Percentiles rank a stretch among this genome's conserved stretches.
Conservation (phyloP, 768 basidiomycete genomes). For the Podaxis pistillaris region DNA sequence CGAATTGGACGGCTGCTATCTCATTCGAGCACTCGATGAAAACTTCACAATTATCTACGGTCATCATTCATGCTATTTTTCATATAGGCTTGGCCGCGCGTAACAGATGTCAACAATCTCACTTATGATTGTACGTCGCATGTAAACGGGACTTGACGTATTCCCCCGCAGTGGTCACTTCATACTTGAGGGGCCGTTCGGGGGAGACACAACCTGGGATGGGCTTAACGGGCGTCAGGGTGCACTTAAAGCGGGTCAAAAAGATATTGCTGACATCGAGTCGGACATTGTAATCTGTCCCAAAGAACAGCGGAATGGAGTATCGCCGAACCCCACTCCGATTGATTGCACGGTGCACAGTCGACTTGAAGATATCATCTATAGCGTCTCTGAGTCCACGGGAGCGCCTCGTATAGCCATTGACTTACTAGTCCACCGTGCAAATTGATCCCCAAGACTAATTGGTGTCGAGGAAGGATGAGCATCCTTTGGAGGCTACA, state of each 20-base stretch:
- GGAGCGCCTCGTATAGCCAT: neutral
- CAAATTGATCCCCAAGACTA: conserved; percentile 84
- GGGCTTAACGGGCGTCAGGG: conserved; percentile 33
- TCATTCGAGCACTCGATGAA: neutral
- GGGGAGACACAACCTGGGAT: conserved; percentile 49
- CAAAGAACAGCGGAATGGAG: conserved; percentile 89
- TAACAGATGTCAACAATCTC: neutral
- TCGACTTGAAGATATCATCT: conserved; percentile 92
- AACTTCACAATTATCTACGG: neutral
- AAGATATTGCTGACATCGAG: conserved; percentile 55
- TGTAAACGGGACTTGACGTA: conserved; percentile 75
- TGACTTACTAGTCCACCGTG: conserved; percentile 81
- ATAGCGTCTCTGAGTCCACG: neutral
- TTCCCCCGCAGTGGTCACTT: conserved; percentile 75
- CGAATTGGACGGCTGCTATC: neutral
- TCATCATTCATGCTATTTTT: too few species aligned
- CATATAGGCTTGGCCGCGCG: too few species aligned
- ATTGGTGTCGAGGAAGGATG: neutral
- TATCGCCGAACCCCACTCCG: conserved; percentile 68
- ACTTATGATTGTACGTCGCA: conserved; percentile 55
- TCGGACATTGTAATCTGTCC: conserved; percentile 81
- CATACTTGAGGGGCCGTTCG: conserved; percentile 54
- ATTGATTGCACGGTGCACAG: conserved; percentile 84
- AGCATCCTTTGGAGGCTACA: neutral
- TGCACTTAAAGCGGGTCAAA: neutral